Evolutionary conservation across 1,139 yeast genomes (phyloP), one percentile per base, ranked within the genome.

Genomic region (Nakaseomyces kungkrabaensis): DNA sequence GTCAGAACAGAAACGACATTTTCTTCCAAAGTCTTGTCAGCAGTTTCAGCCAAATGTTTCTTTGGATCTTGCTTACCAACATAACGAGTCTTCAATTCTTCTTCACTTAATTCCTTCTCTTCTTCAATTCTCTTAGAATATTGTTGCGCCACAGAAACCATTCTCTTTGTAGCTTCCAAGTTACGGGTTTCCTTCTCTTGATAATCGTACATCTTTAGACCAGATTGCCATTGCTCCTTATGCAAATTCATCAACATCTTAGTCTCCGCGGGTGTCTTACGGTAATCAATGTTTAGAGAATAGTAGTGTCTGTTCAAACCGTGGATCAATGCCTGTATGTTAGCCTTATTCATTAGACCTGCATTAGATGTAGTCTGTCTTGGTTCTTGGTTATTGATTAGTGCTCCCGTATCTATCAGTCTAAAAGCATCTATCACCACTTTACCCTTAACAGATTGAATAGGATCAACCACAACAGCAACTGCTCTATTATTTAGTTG

Each of bases 21-120:
- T 49, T 88, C 95, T 68, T 92, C 98, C 61, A 94, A 79, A 51
- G 89, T 75, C 56, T 75, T 73, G 56, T 87, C 95, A 11, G 96
- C 95, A 1, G 95, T 85, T 57, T 88, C 97, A 47, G 85, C 79
- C 63, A 94, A 75, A 72, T 94, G 99, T 72, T 92, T 92, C 79
- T 94, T 94, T 47, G 98, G 99, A 68, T 94, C 98, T 69, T 92
- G 97, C 67, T 89, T 90, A 59, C 99, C 99, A 33, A 94, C 97
- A 63, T 90, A 94, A 66, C 98, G 81, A 8, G 97, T 92, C 69
- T 88, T 88, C 61, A 90, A 78, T 47, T 87, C 95, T 42, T 88
- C 97, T 61, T 87, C 95, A 51, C 82, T 73, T 59, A 92, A 74
- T 59, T 88, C 96, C 65, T 85, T 84, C 67, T 94, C 98, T 69